Evolutionary conservation across 345 rosid species (phyloP).

Genomic region (Punica granatum): DNA sequence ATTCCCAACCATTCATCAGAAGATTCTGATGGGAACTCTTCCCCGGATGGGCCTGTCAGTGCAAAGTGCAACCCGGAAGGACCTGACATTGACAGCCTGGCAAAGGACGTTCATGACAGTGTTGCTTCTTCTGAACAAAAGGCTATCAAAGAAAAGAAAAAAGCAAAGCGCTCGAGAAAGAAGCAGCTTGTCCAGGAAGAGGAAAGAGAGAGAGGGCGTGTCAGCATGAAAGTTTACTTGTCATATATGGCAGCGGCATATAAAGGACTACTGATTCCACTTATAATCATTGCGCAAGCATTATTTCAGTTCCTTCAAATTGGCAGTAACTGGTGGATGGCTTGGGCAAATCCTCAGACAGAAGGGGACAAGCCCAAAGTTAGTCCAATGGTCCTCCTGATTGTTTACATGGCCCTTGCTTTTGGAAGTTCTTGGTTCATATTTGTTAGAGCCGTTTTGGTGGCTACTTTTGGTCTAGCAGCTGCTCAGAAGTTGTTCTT

Average conservation of each 20-base stretch:
- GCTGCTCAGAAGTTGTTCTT: conserved; percentile 94
- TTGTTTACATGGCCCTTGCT: conserved; percentile 92
- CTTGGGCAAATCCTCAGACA: conserved; percentile 99
- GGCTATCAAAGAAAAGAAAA: conserved; percentile 78
- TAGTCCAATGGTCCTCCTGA: conserved; percentile 67
- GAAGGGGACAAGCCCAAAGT: conserved; percentile 89
- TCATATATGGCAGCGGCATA: conserved; percentile 99
- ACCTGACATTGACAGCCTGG: conserved; percentile 56
- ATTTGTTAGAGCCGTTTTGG: conserved; percentile 92
- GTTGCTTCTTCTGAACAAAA: conserved; percentile 72
- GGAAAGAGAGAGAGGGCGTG: conserved; percentile 94
- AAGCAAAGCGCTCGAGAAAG: conserved; percentile 76
- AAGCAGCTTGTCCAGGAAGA: conserved; percentile 99
- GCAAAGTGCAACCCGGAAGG: conserved; percentile 49
- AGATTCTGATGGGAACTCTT: conserved; percentile 69
- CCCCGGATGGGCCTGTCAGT: conserved; percentile 26
- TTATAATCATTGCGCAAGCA: conserved; percentile 77
- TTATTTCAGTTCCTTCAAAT: conserved; percentile 96
- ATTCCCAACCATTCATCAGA: conserved; percentile 79
- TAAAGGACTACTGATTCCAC: conserved; percentile 84
- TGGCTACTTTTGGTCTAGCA: conserved; percentile 94
- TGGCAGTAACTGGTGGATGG: conserved; percentile 99
- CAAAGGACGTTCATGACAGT: conserved; percentile 84
- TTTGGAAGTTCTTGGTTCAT: conserved; percentile 97
- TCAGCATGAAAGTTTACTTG: conserved; percentile 93